phyloP scores from a whole-genome alignment of 495 filamentous ascomycete species.

The Neurospora sp. region DNA sequence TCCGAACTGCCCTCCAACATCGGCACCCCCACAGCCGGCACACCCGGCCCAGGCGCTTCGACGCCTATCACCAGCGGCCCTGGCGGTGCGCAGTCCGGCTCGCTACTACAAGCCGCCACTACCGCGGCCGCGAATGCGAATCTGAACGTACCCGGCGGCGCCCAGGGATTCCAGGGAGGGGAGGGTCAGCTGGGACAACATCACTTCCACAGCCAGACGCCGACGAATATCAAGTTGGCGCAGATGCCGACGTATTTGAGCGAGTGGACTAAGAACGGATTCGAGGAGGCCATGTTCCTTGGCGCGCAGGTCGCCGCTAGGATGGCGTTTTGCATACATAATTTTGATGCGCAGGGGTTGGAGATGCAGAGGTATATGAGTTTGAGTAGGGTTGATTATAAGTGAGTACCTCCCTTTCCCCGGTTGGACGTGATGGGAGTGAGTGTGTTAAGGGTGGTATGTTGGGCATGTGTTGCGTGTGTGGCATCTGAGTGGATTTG shows the following conservation, averaged over 20 bases:
- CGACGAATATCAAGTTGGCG: slow-evolving; percentile 70
- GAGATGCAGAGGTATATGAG: slow-evolving; percentile 36
- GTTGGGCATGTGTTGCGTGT: too few species aligned
- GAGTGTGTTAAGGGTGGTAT: too few species aligned
- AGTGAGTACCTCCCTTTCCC: slow-evolving; percentile 25
- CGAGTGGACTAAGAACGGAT: slow-evolving; percentile 84
- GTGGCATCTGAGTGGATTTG: too few species aligned
- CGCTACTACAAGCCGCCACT: slow-evolving; percentile 85
- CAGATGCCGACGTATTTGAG: slow-evolving; percentile 80
- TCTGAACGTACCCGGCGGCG: slow-evolving; percentile 38
- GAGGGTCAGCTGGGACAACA: slow-evolving; percentile 25
- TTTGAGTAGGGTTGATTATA: slow-evolving; percentile 37
- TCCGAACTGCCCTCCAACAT: slow-evolving; percentile 88
- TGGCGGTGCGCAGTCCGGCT: slow-evolving; percentile 56
- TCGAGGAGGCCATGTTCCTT: slow-evolving; percentile 69
- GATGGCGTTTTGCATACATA: slow-evolving; percentile 53
- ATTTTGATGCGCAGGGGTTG: slow-evolving; percentile 28
- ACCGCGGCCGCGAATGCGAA: slow-evolving; percentile 43
- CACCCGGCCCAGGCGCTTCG: slow-evolving; percentile 46
- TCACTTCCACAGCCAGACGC: slow-evolving; percentile 82
- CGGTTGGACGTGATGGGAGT: too few species aligned
- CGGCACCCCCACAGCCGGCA: slow-evolving; percentile 70
- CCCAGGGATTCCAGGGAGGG: slow-evolving; percentile 6
- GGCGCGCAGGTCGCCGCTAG: slow-evolving; percentile 71
- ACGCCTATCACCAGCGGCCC: slow-evolving; percentile 64